These are phyloP conservation scores for Saccharomycopsis schoenii DNA, from an alignment of 805 yeast genomes.

Conservation along the genomic window DNA sequence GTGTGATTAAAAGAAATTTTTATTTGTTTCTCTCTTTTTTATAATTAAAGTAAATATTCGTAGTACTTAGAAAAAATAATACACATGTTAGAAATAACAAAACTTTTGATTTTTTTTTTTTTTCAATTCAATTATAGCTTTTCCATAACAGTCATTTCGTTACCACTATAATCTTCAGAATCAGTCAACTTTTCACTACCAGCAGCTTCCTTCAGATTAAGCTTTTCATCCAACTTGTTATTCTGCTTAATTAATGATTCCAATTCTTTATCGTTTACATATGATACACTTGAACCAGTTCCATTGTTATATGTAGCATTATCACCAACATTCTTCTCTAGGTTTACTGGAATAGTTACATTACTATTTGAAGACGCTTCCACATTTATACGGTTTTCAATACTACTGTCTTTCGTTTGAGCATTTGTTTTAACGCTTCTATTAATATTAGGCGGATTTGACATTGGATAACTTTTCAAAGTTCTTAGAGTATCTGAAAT, in stretches of 20 bases:
- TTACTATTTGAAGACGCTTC: background rate
- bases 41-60: too few relatives aligned
- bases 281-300: background rate
- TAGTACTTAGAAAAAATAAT: too few relatives aligned
- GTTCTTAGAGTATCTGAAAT: background rate
- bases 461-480: background rate
- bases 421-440: background rate
- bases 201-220: background rate
- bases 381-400: background rate
- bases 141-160: background rate
- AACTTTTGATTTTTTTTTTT: too few relatives aligned
- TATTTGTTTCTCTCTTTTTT: too few relatives aligned
- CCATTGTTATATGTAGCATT: background rate
- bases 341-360: background rate
- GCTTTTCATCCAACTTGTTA: background rate
- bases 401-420: background rate
- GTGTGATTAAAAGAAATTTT: too few relatives aligned
- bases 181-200: background rate
- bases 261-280: background rate
- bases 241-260: background rate
- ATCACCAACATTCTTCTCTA: background rate
- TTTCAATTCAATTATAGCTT: background rate
- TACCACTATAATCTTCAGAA: background rate
- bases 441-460: background rate
- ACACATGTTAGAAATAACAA: too few relatives aligned